These are phyloP conservation scores for Hydnomerulius pinastri DNA, from an alignment of 768 basidiomycete species.

Conservation along the genomic window DNA sequence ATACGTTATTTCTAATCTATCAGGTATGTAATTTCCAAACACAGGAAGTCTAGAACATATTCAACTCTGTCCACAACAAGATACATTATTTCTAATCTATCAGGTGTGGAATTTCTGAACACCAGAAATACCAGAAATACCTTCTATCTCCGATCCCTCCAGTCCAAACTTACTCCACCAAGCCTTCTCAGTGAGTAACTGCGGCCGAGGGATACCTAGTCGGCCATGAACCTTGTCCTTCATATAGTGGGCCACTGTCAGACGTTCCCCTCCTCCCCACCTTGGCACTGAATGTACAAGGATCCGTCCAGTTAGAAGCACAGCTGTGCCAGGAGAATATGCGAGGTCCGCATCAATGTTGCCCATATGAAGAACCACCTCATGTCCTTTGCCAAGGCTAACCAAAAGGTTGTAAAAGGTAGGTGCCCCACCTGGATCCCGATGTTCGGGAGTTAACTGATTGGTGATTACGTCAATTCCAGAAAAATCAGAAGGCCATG, in stretches of 20 bases:
- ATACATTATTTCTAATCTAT: too few species aligned
- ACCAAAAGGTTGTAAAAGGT: slow-evolving; percentile 2
- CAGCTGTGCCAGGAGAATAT: slow-evolving; percentile 1
- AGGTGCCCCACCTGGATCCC: not conserved
- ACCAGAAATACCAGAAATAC: too few species aligned
- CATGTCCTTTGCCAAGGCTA: not conserved
- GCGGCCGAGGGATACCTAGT: not conserved
- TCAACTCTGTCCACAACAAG: too few species aligned
- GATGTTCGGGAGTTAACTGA: not conserved
- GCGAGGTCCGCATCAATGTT: not conserved
- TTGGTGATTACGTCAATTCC: slow-evolving; percentile 6
- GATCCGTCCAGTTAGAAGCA: not conserved
- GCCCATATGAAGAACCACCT: not conserved
- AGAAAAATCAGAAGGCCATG: slow-evolving; percentile 2
- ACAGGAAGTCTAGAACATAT: too few species aligned
- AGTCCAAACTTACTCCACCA: too few species aligned
- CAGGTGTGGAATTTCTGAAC: too few species aligned
- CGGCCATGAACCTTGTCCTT: not conserved
- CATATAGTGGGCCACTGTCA: not conserved
- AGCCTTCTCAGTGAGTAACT: not conserved
- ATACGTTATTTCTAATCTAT: too few species aligned
- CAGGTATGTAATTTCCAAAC: too few species aligned
- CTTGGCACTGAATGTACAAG: not conserved
- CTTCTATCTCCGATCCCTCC: too few species aligned
- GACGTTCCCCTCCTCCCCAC: not conserved